Evolutionary conservation across 352 stramenopile species (phyloP).

Genomic region (Pythium monospermum): DNA sequence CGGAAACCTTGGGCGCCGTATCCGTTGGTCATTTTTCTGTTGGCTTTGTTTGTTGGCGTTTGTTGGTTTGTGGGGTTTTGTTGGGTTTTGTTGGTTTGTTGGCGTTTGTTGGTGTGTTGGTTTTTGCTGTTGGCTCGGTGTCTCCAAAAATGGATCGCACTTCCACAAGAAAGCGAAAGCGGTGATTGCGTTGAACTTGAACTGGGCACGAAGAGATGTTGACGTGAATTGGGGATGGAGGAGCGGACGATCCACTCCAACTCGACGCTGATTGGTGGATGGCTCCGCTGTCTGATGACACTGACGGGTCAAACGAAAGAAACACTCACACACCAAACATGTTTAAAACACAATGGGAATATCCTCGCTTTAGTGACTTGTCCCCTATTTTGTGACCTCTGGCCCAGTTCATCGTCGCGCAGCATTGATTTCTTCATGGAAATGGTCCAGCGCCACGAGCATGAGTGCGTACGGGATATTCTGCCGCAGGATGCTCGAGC

Average conservation of each 20-base stretch:
- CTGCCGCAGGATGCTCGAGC: conserved; percentile 58
- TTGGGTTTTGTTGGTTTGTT: not conserved
- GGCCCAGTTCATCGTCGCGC: conserved; percentile 30
- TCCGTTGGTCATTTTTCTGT: conserved; percentile 4
- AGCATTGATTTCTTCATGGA: conserved; percentile 74
- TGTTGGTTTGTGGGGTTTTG: not conserved
- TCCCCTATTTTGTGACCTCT: not conserved
- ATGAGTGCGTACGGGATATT: conserved; percentile 75
- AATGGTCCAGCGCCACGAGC: conserved; percentile 73
- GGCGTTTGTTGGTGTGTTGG: conserved; percentile 1
- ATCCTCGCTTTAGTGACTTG: not conserved
- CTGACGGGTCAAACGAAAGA: too few species aligned
- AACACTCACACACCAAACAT: not conserved
- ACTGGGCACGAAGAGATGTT: conserved; percentile 9
- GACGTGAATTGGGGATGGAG: conserved; percentile 14
- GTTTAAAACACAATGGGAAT: not conserved
- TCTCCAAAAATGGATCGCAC: not conserved
- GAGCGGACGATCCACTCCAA: conserved; percentile 1
- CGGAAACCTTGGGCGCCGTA: conserved; percentile 87
- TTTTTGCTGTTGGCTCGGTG: not conserved
- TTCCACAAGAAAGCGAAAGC: too few species aligned
- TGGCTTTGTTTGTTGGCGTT: not conserved
- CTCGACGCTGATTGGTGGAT: conserved; percentile 20
- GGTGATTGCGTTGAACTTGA: conserved; percentile 17
- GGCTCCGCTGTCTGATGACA: conserved; percentile 6